Evolutionary conservation across 2,329 filamentous ascomycete species (phyloP).

Genomic region (Epichloe bromicola): DNA sequence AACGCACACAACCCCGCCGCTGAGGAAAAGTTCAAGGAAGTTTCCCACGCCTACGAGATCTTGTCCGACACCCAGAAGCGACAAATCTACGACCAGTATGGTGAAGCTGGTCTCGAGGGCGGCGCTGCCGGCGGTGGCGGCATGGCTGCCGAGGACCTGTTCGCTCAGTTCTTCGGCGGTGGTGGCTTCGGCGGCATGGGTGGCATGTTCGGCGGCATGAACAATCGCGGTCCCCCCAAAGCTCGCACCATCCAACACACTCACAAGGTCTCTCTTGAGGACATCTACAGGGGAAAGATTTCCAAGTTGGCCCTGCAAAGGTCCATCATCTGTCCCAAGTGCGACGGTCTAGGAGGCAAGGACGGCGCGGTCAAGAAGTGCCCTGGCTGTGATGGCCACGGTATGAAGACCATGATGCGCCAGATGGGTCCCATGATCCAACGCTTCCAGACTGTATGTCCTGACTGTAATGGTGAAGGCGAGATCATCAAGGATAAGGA

Average conservation of each 20-base stretch:
- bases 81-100: constrained; percentile 89
- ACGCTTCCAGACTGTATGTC: constrained; percentile 97
- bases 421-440: constrained; percentile 99
- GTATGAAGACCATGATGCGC: constrained; percentile 99
- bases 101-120: constrained; percentile 89
- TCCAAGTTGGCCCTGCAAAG: constrained; percentile 96
- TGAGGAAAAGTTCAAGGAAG: constrained; percentile 96
- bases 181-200: constrained; percentile 51
- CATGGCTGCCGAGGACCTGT: constrained; percentile 93
- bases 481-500: constrained; percentile 96
- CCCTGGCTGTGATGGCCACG: constrained; percentile 76
- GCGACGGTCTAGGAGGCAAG: constrained; percentile 88
- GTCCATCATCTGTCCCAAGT: constrained; percentile 92
- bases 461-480: constrained; percentile 94
- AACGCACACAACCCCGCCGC: constrained; percentile 87
- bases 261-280: constrained; percentile 95
- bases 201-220: constrained; percentile 65
- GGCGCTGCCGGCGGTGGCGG: constrained; percentile 62
- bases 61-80: constrained; percentile 89
- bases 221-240: constrained; percentile 68
- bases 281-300: constrained; percentile 95
- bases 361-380: constrained; percentile 95
- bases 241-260: constrained; percentile 95
- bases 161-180: constrained; percentile 90
- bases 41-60: constrained; percentile 90